Conservation (phyloP, 1,284 basidiomycete species). For the Trichosporon sp. region DNA sequence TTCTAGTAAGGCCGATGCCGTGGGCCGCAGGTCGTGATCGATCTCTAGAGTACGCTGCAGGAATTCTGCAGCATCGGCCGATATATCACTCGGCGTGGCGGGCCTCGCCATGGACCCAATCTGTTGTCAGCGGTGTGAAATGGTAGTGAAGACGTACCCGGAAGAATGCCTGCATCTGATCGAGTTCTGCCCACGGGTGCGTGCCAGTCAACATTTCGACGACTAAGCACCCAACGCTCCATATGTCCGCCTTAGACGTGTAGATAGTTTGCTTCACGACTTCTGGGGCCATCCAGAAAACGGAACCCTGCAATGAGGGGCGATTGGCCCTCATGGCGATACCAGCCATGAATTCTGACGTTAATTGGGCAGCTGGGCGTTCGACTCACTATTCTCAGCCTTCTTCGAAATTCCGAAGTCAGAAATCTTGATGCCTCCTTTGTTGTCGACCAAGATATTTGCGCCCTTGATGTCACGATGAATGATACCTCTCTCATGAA, state of each 20-base stretch:
- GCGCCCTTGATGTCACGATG: constrained; percentile 99
- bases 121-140: constrained; percentile 48
- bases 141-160: constrained; percentile 55
- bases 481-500: constrained; percentile 96
- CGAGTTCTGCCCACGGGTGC: constrained; percentile 93
- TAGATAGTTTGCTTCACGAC: constrained; percentile 92
- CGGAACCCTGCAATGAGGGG: constrained; percentile 89
- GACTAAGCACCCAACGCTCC: constrained; percentile 94
- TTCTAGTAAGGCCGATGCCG: constrained; percentile 66
- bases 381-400: constrained; percentile 76
- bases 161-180: constrained; percentile 99
- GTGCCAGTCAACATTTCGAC: constrained; percentile 98
- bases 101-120: constrained; percentile 83
- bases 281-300: constrained; percentile 99
- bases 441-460: constrained; percentile 97
- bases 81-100: constrained; percentile 79
- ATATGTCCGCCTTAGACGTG: constrained; percentile 94
- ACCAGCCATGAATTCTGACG: constrained; percentile 65
- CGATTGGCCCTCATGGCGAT: constrained; percentile 63
- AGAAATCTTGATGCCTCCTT: constrained; percentile 89
- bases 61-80: constrained; percentile 75
- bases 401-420: constrained; percentile 99
- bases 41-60: constrained; percentile 77
- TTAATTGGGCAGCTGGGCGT: too few relatives aligned
- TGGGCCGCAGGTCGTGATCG: constrained; percentile 73